Conservation (phyloP, 139 green algal species). For the Coelastrella sp. region DNA sequence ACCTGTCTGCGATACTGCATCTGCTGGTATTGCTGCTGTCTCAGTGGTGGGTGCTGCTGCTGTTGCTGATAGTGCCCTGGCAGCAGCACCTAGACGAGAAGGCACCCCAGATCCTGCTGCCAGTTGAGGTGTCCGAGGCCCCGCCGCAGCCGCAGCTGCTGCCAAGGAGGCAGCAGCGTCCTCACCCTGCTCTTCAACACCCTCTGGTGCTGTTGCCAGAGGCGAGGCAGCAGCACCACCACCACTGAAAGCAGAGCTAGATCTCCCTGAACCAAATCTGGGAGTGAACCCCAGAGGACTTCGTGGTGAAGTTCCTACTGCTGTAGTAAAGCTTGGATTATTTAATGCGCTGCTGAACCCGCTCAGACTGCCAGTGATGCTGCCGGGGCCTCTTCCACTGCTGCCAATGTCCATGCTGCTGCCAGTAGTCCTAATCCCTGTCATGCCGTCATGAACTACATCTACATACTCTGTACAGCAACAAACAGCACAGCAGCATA, state of each 20-base stretch:
- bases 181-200: not conserved
- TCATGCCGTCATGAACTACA: conserved; percentile 34
- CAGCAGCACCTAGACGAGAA: not conserved
- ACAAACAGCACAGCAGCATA: not conserved
- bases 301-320: not conserved
- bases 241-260: no score
- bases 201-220: not conserved
- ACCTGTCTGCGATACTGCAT: not conserved
- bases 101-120: not conserved
- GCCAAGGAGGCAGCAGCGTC: not conserved
- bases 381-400: conserved; percentile 12
- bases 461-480: conserved; percentile 12
- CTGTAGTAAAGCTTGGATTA: not conserved
- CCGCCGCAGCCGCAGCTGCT: not conserved
- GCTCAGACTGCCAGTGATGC: conserved; percentile 14
- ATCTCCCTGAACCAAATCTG: not conserved
- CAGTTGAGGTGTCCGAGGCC: not conserved
- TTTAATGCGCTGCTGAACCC: not conserved
- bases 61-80: not conserved
- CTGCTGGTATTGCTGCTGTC: not conserved
- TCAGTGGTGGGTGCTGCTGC: no score
- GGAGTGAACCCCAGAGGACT: not conserved
- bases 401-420: conserved; percentile 41
- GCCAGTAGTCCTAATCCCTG: not conserved
- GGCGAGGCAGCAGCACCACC: not conserved